Evolutionary conservation across 139 green algal species (phyloP).

Genomic region (Micromonas pusilla): DNA sequence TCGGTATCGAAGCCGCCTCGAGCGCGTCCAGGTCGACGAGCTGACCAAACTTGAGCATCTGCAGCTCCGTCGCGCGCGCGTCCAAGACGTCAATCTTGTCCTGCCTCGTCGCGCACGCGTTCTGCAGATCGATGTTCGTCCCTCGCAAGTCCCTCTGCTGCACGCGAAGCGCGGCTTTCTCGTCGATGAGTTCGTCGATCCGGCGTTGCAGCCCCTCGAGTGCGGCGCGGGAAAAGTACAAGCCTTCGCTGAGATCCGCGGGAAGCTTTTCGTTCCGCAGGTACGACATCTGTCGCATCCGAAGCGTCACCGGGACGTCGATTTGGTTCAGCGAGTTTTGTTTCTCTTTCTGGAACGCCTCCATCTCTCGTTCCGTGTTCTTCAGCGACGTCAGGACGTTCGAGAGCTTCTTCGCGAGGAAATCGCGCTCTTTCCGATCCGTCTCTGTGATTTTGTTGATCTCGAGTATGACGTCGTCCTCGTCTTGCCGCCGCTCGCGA

Average conservation of each 20-base stretch:
- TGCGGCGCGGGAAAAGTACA: constrained; percentile 59
- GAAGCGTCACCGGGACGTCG: constrained; percentile 56
- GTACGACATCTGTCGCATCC: constrained; percentile 47
- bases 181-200: constrained; percentile 52
- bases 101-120: constrained; percentile 49
- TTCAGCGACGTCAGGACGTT: constrained; percentile 55
- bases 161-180: constrained; percentile 52
- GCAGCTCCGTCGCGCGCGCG: constrained; percentile 54
- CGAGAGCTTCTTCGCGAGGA: constrained; percentile 60
- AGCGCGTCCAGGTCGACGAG: constrained; percentile 63
- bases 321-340: constrained; percentile 69
- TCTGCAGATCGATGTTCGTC: constrained; percentile 53
- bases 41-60: constrained; percentile 72
- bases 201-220: constrained; percentile 50
- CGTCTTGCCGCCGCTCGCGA: constrained; percentile 62
- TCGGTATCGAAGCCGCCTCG: constrained; percentile 48
- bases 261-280: constrained; percentile 53
- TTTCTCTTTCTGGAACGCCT: constrained; percentile 78
- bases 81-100: constrained; percentile 57
- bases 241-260: constrained; percentile 45
- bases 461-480: constrained; percentile 61
- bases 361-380: constrained; percentile 49
- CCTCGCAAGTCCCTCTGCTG: constrained; percentile 53
- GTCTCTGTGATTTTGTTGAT: constrained; percentile 56
- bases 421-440: constrained; percentile 58